These are phyloP conservation scores for Paecilomyces dactylethromorphus DNA, from an alignment of 2,329 filamentous ascomycete genomes.

Conservation along the genomic window DNA sequence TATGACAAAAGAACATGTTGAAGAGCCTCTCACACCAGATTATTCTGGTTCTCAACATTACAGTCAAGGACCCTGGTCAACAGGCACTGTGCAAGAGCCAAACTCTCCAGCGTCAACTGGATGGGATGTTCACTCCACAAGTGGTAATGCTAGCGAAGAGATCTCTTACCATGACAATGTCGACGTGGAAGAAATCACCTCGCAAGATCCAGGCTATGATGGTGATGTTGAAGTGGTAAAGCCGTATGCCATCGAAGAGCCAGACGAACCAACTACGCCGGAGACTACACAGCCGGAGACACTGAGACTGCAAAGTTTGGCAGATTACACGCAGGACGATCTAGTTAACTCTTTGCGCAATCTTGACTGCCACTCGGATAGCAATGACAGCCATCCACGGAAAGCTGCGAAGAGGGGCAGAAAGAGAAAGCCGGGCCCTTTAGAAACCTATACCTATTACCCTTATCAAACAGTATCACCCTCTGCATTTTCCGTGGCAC, in stretches of 20 bases:
- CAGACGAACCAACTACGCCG: conserved; percentile 16
- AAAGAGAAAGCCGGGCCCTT: conserved; percentile 26
- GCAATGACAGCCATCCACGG: conserved; percentile 4
- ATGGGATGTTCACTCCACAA: neutral
- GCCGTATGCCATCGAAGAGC: conserved; percentile 35
- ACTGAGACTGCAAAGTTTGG: conserved; percentile 14
- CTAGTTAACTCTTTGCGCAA: conserved; percentile 26
- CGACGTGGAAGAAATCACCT: conserved; percentile 17
- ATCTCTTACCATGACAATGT: conserved; percentile 8
- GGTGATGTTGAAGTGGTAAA: conserved; percentile 23
- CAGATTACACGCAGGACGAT: conserved; percentile 26
- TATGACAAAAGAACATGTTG: neutral
- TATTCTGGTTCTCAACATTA: neutral
- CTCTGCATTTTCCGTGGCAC: conserved; percentile 2
- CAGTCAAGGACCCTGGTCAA: neutral
- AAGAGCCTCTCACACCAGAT: neutral
- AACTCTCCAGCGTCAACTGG: neutral
- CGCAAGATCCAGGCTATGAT: conserved; percentile 23
- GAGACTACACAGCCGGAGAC: conserved; percentile 5
- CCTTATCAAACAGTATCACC: conserved; percentile 2
- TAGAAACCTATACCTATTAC: neutral
- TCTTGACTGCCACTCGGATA: conserved; percentile 22
- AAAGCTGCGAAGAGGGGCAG: conserved; percentile 18
- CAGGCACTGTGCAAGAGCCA: neutral
- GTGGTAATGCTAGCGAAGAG: neutral